Base-by-base conservation (phyloP, 2,329 filamentous ascomycete genomes). In the Thielaviopsis populi region DNA sequence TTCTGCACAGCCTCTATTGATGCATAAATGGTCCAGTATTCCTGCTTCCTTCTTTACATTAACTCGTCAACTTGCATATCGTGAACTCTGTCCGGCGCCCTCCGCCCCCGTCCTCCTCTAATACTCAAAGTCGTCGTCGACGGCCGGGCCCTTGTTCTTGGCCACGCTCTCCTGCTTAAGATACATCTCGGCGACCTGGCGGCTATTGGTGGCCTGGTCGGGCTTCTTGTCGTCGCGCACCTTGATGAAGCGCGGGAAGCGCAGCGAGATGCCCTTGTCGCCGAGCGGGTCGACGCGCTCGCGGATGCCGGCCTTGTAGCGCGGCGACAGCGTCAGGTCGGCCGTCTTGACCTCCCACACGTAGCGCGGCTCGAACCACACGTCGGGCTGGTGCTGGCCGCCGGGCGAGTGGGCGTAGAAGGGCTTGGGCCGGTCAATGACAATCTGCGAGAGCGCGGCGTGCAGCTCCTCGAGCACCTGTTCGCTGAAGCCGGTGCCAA, bases 341-440 rank as follows among this genome's bases (percentile, higher is more conserved):
- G 94, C 94, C 13, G 92, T 95, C 78, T 92, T 95, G 69, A 99
- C 91, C 75, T 99, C 94, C 94, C 94, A 99, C 1, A 99, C 94
- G 70, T 87, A 86, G 50, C 85, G 84, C 15, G 94, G 89, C 78
- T 99, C 94, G 72, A 99, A 94, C 94, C 94, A 99, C 43, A 99
- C 91, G 73, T 99, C 94, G 1, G 94, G 94, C 73, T 99, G 94
- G 72, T 97, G 91, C 75, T 95, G 92, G 60, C 85, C 84, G 61
- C 89, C 89, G 0, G 80, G 77, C 3, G 88, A 91, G 74, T 99
- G 94, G 0, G 84, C 80, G 75, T 97, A 99, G 74, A 96, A 99
- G 0, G 94, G 94, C 72, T 99, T 99, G 1, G 92, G 83, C 0
- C 86, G 84, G 71, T 95, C 90, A 69, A 99, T 99, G 68, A 87